These are phyloP conservation scores for Lunularia cruciata DNA, from an alignment of 225 moss, liverwort and hornwort genomes.

Conservation along the genomic window DNA sequence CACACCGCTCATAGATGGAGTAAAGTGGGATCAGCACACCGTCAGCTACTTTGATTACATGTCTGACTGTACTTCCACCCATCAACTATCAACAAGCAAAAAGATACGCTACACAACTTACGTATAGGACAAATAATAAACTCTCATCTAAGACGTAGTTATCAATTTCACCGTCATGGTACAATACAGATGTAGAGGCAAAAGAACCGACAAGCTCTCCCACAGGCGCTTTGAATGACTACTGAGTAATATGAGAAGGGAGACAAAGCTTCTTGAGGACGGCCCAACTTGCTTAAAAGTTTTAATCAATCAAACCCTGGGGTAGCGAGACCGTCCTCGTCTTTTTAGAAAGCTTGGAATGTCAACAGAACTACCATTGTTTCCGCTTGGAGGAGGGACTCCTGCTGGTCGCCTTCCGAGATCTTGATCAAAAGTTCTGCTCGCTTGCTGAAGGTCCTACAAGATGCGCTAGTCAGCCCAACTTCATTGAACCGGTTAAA, in stretches of 20 bases:
- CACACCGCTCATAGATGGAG: constrained; percentile 8
- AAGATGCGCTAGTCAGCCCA: not conserved
- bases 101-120: constrained; percentile 15
- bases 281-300: constrained; percentile 31
- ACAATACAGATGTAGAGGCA: constrained; percentile 3
- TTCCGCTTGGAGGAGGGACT: constrained; percentile 42
- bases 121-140: constrained; percentile 7
- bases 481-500: too few relatives aligned
- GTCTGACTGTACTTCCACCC: constrained; percentile 2
- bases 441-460: constrained; percentile 32
- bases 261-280: constrained; percentile 34
- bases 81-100: constrained; percentile 17
- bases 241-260: constrained; percentile 32
- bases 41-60: not conserved
- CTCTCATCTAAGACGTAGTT: constrained; percentile 13
- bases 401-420: constrained; percentile 53
- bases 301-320: constrained; percentile 40
- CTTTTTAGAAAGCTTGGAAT: constrained; percentile 92
- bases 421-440: constrained; percentile 34
- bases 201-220: constrained; percentile 32
- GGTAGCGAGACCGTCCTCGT: constrained; percentile 82
- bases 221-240: constrained; percentile 17
- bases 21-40: not conserved
- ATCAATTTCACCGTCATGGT: constrained; percentile 23
- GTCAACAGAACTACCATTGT: constrained; percentile 65